These are phyloP conservation scores for Leptomonas seymouri DNA, from an alignment of 208 protist genomes.

Conservation along the genomic window DNA sequence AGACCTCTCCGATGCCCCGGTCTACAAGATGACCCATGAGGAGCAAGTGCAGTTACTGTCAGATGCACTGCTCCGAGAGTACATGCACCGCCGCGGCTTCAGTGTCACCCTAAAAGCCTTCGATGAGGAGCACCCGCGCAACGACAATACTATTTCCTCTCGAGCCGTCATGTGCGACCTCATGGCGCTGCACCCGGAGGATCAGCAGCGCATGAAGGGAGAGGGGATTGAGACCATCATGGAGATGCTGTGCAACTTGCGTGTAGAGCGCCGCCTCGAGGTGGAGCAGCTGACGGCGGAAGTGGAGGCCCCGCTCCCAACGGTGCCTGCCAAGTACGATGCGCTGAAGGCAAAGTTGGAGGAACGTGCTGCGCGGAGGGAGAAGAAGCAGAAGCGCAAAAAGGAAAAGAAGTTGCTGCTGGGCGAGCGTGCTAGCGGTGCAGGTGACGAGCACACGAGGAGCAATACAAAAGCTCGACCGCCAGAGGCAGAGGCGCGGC, in stretches of 20 bases:
- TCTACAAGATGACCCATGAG: conserved; percentile 73
- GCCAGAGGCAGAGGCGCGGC: not conserved
- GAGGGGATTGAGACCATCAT: conserved; percentile 90
- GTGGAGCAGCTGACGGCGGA: conserved; percentile 51
- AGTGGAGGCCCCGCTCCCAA: conserved; percentile 39
- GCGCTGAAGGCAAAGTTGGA: conserved; percentile 21
- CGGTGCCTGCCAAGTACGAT: conserved; percentile 51
- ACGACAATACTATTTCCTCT: conserved; percentile 80
- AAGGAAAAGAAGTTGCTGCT: conserved; percentile 21
- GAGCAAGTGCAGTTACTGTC: conserved; percentile 85
- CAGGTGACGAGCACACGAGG: not conserved
- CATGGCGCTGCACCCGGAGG: conserved; percentile 62
- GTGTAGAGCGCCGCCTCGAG: conserved; percentile 66
- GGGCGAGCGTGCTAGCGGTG: not conserved
- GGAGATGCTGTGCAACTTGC: conserved; percentile 89
- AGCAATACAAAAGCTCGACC: not conserved
- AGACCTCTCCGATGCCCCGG: conserved; percentile 50
- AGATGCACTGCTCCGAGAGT: conserved; percentile 89
- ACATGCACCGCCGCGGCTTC: conserved; percentile 91
- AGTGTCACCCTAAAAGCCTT: conserved; percentile 79
- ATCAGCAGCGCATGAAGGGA: conserved; percentile 62
- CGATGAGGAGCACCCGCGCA: conserved; percentile 85
- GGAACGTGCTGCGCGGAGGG: conserved; percentile 20
- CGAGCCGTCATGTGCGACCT: conserved; percentile 89
- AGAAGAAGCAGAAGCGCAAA: conserved; percentile 36